Percentiles rank a stretch among this genome's conserved stretches.
Evolutionary conservation across 202 grass and related monocot species (phyloP).

Genomic region (Eragrostis tef): DNA sequence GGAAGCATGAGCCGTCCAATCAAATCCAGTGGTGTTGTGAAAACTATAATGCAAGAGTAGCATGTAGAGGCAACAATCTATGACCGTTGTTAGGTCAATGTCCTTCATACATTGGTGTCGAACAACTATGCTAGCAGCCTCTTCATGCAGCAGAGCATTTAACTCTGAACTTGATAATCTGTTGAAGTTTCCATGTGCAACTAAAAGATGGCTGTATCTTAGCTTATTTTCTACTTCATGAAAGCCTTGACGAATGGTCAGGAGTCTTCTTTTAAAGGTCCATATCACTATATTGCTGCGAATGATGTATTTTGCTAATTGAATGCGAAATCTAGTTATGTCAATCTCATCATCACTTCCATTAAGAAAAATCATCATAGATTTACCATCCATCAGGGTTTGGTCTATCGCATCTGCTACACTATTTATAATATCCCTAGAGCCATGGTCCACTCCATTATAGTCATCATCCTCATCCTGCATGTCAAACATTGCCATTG

Average conservation of each 20-base stretch:
- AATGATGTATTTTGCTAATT: rapidly evolving
- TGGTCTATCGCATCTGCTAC: not conserved
- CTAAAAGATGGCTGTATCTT: not conserved
- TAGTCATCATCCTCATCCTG: slow-evolving; percentile 19
- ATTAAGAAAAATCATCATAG: slow-evolving; percentile 3
- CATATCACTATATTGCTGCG: not conserved
- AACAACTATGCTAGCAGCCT: not conserved
- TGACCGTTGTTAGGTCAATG: not conserved
- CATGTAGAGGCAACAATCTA: not conserved
- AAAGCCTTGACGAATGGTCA: not conserved
- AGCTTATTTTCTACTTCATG: rapidly evolving
- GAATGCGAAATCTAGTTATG: not conserved
- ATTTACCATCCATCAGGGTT: rapidly evolving
- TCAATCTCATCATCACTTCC: not conserved
- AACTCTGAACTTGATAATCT: not conserved
- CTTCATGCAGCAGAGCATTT: not conserved
- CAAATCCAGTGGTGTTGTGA: not conserved
- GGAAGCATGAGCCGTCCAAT: not conserved
- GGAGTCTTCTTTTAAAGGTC: not conserved
- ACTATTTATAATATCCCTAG: not conserved
- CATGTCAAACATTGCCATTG: not conserved
- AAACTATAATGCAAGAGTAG: not conserved
- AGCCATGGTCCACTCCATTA: not conserved
- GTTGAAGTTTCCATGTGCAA: rapidly evolving
- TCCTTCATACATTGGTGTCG: not conserved